phyloP scores from a whole-genome alignment of 495 filamentous ascomycete species.

The Xylaria cubensis region DNA sequence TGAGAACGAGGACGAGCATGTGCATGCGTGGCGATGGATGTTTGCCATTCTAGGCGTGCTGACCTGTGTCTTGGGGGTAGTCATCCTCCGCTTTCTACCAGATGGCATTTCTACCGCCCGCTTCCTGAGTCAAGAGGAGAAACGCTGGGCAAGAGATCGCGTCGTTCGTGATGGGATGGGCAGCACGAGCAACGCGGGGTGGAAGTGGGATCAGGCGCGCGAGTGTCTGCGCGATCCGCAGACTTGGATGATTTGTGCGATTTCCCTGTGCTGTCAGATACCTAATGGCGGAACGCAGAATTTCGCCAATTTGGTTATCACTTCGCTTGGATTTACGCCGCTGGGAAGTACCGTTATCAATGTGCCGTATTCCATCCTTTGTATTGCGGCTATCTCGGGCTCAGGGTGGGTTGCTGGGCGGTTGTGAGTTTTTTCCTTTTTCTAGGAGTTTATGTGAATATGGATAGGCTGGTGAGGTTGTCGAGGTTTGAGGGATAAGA shows the following conservation, averaged over 20 bases:
- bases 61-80: slow-evolving; percentile 40
- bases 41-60: slow-evolving; percentile 45
- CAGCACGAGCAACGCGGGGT: slow-evolving; percentile 41
- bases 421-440: slow-evolving; percentile 27
- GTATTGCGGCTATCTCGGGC: slow-evolving; percentile 40
- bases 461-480: not conserved
- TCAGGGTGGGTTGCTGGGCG: slow-evolving; percentile 50
- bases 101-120: slow-evolving; percentile 39
- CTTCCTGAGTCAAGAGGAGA: slow-evolving; percentile 41
- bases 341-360: slow-evolving; percentile 47
- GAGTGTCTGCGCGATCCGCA: slow-evolving; percentile 52
- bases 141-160: slow-evolving; percentile 41
- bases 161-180: slow-evolving; percentile 47
- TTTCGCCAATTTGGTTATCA: slow-evolving; percentile 51
- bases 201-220: slow-evolving; percentile 44
- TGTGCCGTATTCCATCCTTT: slow-evolving; percentile 47
- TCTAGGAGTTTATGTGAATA: not conserved
- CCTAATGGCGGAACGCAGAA: slow-evolving; percentile 54
- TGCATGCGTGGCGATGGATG: slow-evolving; percentile 43
- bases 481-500: not conserved
- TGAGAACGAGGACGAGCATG: not conserved
- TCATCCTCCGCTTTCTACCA: slow-evolving; percentile 42
- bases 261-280: slow-evolving; percentile 50
- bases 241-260: slow-evolving; percentile 50
- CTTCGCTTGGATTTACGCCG: slow-evolving; percentile 48